Evolutionary conservation across 768 basidiomycete species (phyloP), one percentile per base, ranked within the genome.

Genomic region (Daedaleopsis sinensis): DNA sequence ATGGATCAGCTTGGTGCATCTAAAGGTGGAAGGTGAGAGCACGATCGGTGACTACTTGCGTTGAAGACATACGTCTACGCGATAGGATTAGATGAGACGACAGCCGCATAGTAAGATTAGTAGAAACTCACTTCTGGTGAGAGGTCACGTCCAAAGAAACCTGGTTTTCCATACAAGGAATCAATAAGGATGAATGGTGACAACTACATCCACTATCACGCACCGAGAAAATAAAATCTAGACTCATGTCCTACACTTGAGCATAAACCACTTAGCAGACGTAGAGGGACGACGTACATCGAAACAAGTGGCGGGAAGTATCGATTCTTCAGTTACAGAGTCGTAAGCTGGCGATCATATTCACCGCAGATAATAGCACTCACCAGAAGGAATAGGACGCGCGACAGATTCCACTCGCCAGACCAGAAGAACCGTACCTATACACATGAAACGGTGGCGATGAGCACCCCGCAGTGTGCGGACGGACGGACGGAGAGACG

Each of bases 391-490:
- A 62, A 68, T n/a, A 68, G 38, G 32, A 65, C 54, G 36, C 67
- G 61, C 15, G 67, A 63, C 19, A 62, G 48, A 3, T 58, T 46
- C 67, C 67, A 68, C 8, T 43, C 24, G 6, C 67, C 62, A 1
- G 63, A 48, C 67, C 67, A 68, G 58, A 66, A 68, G 50, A 62
- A 64, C 36, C 61, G 43, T 35, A 64, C 23, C 67, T 68, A n/a
- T n/a, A 35, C 1, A 18, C 19, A n/a, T 47, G 18, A 5, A 10
- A 10, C 39, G 39, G 39, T 13, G 13, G 39, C 39, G 10, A 42
- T 42, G 3, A 48, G 21, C 37, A 47, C 12, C 19, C n/a, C 51
- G 12, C 13, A 23, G 44, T 18, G 32, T n/a, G 27, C 2, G 0
- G 2, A 11, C 21, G 15, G 18, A 18, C 15, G 19, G 27, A 15